A percentile compares a stretch with the other conserved stretches of the same genome.
Conservation (phyloP, 1,139 yeast species). For the Debaryomyces nepalensis region DNA sequence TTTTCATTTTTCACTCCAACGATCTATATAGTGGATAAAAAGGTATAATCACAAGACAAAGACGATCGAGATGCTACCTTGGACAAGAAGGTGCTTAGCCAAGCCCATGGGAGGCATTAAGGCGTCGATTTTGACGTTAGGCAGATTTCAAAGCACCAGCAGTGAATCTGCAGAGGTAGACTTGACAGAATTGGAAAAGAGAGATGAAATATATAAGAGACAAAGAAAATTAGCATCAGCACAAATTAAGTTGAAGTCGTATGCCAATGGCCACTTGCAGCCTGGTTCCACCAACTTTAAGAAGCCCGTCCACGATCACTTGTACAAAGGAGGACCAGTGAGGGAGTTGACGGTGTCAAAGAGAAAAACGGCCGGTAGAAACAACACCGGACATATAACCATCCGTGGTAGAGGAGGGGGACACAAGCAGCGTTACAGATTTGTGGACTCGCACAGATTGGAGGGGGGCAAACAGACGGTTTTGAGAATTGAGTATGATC, state of each 20-base stretch:
- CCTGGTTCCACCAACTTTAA: constrained; percentile 92
- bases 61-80: constrained; percentile 19
- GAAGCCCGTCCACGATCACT: constrained; percentile 83
- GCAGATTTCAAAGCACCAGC: constrained; percentile 19
- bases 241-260: constrained; percentile 70
- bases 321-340: constrained; percentile 85
- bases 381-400: constrained; percentile 84
- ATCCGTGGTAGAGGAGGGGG: constrained; percentile 98
- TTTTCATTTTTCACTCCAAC: constrained; percentile 10
- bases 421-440: constrained; percentile 83
- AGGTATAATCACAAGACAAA: background rate
- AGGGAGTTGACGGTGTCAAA: constrained; percentile 75
- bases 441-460: constrained; percentile 75
- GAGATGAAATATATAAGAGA: constrained; percentile 71
- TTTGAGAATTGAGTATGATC: constrained; percentile 91
- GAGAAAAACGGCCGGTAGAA: constrained; percentile 85
- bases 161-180: constrained; percentile 20
- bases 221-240: constrained; percentile 76
- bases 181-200: constrained; percentile 75
- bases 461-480: constrained; percentile 78
- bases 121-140: constrained; percentile 10
- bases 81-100: constrained; percentile 19
- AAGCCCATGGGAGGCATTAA: constrained; percentile 8
- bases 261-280: constrained; percentile 72
- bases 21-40: background rate